These are phyloP conservation scores for Fusarium subglutinans DNA, from an alignment of 2,329 filamentous ascomycete genomes.

Conservation along the genomic window DNA sequence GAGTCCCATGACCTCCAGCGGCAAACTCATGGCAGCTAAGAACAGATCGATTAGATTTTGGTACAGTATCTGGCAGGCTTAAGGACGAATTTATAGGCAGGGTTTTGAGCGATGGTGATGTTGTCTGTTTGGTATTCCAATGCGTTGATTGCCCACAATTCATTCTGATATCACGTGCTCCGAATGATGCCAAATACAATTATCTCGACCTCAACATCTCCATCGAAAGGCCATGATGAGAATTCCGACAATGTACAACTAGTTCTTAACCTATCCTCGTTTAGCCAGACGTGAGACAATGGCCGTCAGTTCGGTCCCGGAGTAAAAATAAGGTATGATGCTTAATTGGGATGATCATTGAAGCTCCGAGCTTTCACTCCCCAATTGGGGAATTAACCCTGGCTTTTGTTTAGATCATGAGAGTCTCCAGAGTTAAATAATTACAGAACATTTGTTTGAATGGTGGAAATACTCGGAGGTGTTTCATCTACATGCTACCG, in stretches of 20 bases:
- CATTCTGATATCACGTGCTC: neutral
- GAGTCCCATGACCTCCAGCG: conserved; percentile 10
- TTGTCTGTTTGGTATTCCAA: neutral
- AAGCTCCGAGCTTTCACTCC: conserved; percentile 21
- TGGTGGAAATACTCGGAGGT: conserved; percentile 31
- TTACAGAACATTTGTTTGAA: conserved; percentile 13
- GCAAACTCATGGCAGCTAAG: neutral
- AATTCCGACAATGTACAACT: neutral
- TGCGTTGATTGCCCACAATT: neutral
- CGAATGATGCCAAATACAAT: neutral
- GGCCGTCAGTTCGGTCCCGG: neutral
- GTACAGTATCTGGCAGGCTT: neutral
- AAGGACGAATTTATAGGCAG: neutral
- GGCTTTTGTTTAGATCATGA: conserved; percentile 12
- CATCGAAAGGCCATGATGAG: neutral
- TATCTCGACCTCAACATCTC: neutral
- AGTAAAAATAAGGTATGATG: neutral
- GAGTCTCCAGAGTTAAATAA: conserved; percentile 3
- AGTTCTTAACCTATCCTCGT: neutral
- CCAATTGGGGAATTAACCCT: conserved; percentile 2
- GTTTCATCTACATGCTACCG: conserved; percentile 18
- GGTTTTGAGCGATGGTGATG: neutral
- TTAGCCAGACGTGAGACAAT: neutral
- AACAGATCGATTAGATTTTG: neutral
- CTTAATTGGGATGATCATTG: conserved; percentile 18